phyloP scores from a whole-genome alignment of 2,329 filamentous ascomycete species.

The Aspergillus clavatus region DNA sequence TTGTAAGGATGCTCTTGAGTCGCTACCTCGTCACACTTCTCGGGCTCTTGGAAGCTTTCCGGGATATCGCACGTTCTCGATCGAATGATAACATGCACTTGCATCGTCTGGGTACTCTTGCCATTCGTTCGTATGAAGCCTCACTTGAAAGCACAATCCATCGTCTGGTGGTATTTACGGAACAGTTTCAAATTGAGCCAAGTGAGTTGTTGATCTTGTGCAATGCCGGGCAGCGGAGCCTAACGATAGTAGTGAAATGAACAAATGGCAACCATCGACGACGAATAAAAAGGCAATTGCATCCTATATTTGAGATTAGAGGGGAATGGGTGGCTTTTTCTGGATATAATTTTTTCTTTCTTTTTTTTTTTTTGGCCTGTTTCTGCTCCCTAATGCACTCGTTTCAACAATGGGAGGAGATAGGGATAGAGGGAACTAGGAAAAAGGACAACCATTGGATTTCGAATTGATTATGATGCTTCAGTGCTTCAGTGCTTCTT shows the following conservation, averaged over 20 bases:
- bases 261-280: not conserved
- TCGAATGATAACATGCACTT: conserved; percentile 10
- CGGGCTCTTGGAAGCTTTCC: conserved; percentile 20
- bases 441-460: not conserved
- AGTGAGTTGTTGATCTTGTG: conserved; percentile 4
- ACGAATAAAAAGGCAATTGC: not conserved
- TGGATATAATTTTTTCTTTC: not conserved
- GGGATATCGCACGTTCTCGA: conserved; percentile 9
- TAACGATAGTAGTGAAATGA: not conserved
- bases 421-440: not conserved
- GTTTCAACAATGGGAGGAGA: not conserved
- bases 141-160: conserved; percentile 20
- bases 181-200: conserved; percentile 18
- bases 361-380: not conserved
- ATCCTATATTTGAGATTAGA: not conserved
- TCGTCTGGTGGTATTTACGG: conserved; percentile 20
- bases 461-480: no score
- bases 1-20: conserved; percentile 21
- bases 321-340: not conserved
- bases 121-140: conserved; percentile 16
- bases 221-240: not conserved
- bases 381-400: no score
- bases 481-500: not conserved
- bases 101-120: conserved; percentile 8
- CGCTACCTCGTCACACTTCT: conserved; percentile 19